Percentiles rank a stretch among this genome's conserved stretches.
phyloP scores from a whole-genome alignment of 768 basidiomycete species.

The Russula vinacea region DNA sequence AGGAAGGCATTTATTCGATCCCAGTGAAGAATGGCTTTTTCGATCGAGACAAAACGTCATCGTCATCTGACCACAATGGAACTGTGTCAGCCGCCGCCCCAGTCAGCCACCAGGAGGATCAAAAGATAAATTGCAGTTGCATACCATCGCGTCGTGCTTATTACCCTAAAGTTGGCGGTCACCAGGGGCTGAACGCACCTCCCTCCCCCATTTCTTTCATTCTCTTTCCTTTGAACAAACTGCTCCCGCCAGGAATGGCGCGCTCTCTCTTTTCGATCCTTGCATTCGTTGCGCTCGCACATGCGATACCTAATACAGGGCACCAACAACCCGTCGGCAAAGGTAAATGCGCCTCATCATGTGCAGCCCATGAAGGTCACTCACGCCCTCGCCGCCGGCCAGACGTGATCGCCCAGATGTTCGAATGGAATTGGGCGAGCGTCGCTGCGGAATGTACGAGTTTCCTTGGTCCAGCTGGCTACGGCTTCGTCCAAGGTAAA shows the following conservation, averaged over 20 bases:
- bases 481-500: constrained; percentile 65
- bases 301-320: background rate
- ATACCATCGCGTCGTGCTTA: too few relatives aligned
- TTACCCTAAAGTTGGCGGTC: too few relatives aligned
- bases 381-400: background rate
- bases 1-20: too few relatives aligned
- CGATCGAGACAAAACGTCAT: too few relatives aligned
- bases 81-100: too few relatives aligned
- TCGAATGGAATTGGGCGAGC: constrained; percentile 57
- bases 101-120: too few relatives aligned
- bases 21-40: too few relatives aligned
- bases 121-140: too few relatives aligned
- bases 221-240: background rate
- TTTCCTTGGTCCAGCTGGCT: constrained; percentile 60
- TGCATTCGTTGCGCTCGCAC: background rate
- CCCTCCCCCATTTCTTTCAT: too few relatives aligned
- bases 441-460: constrained; percentile 60
- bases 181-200: background rate
- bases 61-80: too few relatives aligned
- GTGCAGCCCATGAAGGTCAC: background rate
- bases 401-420: constrained; percentile 65
- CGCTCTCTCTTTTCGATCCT: constrained; percentile 3
- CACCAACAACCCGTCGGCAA: background rate
- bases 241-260: background rate
- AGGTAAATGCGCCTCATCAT: background rate